Base-by-base conservation (phyloP, 306 rosid species). In the Fragaria nilgerrensis region DNA sequence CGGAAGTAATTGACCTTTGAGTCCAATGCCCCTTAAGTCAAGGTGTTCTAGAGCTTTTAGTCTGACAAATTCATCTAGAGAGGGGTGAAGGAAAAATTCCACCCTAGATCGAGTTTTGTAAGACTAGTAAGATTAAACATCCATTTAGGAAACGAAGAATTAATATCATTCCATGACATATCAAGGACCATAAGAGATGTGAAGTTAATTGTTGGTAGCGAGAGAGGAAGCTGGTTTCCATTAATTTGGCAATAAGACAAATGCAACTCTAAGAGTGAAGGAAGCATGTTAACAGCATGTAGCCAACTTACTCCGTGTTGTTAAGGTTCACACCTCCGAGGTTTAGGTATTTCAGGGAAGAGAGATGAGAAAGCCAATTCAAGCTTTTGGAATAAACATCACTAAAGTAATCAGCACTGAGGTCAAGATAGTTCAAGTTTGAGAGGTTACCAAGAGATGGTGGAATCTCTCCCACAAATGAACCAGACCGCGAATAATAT, bases 121-220 rank as follows among this genome's bases (percentile, higher is more conserved):
- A 87, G 39, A 77, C 20, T 37, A 9, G 67, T n/a, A 34, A 73
- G 68, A 41, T 56, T 56, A 1, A 56, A 14, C 11, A 56, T 0
- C 23, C 77, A 56, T 1, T 3, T 8, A 3, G 68, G 53, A 56
- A 73, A 22, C 0, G 53, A 23, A 39, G 17, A 55, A 0, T 15
- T 22, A 0, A 53, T 2, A 15, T 4, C 0, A 4, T 55, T 55
- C 0, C 0, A 0, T 2, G 68, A n/a, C n/a, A 73, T 0, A 36
- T 56, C 53, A 4, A 73, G 68, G 53, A 73, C 25, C 17, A 1
- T 5, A 49, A 49, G 75, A 4, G 75, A 32, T 8, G 44, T 72
- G 1, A 56, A 14, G 34, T 53, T 73, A 13, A n/a, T 20, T 0
- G 15, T 22, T 1, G 15, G 17, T 0, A 41, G 39, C 1, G 77